Percentiles rank a stretch among this genome's conserved stretches.
phyloP scores from a whole-genome alignment of 202 grass and related monocot species.

The Schoenoplectus triqueter region DNA sequence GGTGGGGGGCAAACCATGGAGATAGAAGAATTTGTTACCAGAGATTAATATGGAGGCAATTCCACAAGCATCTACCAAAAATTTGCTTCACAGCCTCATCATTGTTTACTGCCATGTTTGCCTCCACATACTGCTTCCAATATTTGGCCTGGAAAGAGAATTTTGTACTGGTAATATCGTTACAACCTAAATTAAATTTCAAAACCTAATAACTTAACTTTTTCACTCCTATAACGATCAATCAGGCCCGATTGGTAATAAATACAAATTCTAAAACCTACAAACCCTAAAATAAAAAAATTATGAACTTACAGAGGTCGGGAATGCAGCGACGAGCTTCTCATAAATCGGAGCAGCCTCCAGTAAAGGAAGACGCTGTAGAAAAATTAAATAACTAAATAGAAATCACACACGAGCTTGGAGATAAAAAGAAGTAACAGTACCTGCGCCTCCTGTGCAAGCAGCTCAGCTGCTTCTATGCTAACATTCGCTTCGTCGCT shows the following conservation, averaged over 20 bases:
- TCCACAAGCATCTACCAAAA: conserved; percentile 91
- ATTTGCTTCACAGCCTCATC: conserved; percentile 84
- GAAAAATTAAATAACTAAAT: not conserved
- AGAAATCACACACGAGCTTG: not conserved
- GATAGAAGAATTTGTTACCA: conserved; percentile 49
- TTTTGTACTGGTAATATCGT: not conserved
- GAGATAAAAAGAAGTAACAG: not conserved
- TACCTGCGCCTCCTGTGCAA: conserved; percentile 76
- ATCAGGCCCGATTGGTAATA: not conserved
- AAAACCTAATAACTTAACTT: not conserved
- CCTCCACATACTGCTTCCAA: conserved; percentile 98
- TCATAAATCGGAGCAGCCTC: conserved; percentile 85
- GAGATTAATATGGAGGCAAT: conserved; percentile 81
- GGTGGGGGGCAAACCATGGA: not conserved
- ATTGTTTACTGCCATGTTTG: conserved; percentile 73
- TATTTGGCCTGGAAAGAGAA: conserved; percentile 62
- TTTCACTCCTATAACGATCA: not conserved
- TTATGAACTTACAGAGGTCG: conserved; percentile 58
- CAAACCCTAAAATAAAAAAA: not conserved
- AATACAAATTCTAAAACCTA: not conserved
- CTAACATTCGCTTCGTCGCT: conserved; percentile 36
- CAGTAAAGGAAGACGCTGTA: conserved; percentile 66
- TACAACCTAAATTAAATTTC: conserved; percentile 1
- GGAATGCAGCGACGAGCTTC: conserved; percentile 79
- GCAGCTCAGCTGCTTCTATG: conserved; percentile 74